A percentile compares a stretch with the other conserved stretches of the same genome.
phyloP scores from a whole-genome alignment of 1,284 basidiomycete genomes.

The Ceratobasidium sp. region DNA sequence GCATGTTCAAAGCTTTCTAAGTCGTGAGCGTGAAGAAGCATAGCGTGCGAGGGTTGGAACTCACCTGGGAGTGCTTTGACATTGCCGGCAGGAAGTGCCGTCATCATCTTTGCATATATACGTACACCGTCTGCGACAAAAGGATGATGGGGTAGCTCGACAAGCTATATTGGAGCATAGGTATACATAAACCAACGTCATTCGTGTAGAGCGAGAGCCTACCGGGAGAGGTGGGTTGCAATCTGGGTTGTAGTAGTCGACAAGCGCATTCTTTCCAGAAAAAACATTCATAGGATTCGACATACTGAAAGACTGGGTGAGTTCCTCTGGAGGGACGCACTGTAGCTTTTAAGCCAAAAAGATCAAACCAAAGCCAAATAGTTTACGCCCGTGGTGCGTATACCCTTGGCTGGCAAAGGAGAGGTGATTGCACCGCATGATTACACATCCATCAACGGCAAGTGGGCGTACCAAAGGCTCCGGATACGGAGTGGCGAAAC shows the following conservation, averaged over 20 bases:
- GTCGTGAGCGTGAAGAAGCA: background rate
- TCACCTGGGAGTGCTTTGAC: conserved; percentile 27
- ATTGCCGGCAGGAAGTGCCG: conserved; percentile 24
- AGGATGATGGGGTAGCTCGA: conserved; percentile 31
- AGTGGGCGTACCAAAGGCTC: too few relatives aligned
- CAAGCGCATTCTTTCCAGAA: conserved; percentile 26
- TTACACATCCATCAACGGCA: too few relatives aligned
- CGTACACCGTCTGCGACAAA: conserved; percentile 20
- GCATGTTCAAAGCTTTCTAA: conserved; percentile 37
- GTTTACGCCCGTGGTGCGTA: background rate
- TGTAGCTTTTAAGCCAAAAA: conserved; percentile 1
- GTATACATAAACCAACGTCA: too few relatives aligned
- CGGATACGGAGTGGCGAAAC: background rate
- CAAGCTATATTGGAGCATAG: conserved; percentile 1
- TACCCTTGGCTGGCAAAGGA: too few relatives aligned
- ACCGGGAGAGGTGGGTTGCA: conserved; percentile 34
- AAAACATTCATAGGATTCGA: conserved; percentile 29
- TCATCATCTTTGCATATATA: conserved; percentile 37
- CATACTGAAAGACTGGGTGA: background rate
- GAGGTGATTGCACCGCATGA: background rate
- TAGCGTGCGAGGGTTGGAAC: background rate
- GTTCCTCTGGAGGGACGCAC: too few relatives aligned
- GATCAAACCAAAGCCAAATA: background rate
- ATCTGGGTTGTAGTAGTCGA: conserved; percentile 37
- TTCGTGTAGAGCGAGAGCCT: background rate